Conservation (phyloP, 129 eudicot genomes). For the Smallanthus sonchifolius region DNA sequence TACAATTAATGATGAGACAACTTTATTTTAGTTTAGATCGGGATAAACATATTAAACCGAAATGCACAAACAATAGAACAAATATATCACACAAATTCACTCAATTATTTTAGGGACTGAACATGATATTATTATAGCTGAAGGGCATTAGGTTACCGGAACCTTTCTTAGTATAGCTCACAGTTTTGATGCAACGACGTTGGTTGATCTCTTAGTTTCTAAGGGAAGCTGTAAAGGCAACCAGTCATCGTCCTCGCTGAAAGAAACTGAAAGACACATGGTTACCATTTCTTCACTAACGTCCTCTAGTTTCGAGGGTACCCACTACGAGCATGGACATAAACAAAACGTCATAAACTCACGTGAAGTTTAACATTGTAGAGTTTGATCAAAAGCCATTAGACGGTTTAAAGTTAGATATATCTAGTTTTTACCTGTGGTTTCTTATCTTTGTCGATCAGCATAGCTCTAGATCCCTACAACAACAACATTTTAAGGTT, state of each 20-base stretch:
- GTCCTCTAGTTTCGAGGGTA: constrained; percentile 29
- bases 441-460: constrained; percentile 37
- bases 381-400: not conserved
- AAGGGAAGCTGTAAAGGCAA: constrained; percentile 30
- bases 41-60: constrained; percentile 1
- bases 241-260: constrained; percentile 34
- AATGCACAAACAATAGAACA: not conserved
- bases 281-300: constrained; percentile 31
- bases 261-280: constrained; percentile 11
- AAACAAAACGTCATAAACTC: not conserved
- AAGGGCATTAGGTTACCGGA: not conserved
- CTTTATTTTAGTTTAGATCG: not conserved
- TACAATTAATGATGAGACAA: not conserved
- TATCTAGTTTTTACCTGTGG: constrained; percentile 26
- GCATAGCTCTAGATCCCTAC: constrained; percentile 39
- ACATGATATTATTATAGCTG: not conserved
- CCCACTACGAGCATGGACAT: constrained; percentile 23
- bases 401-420: not conserved
- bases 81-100: not conserved
- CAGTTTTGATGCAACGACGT: constrained; percentile 18
- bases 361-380: not conserved
- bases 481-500: not conserved
- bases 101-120: not conserved
- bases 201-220: not conserved
- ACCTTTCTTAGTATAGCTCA: not conserved